These are phyloP conservation scores for Ilex aquifolium DNA, from an alignment of 257 asterid genomes.

Conservation along the genomic window DNA sequence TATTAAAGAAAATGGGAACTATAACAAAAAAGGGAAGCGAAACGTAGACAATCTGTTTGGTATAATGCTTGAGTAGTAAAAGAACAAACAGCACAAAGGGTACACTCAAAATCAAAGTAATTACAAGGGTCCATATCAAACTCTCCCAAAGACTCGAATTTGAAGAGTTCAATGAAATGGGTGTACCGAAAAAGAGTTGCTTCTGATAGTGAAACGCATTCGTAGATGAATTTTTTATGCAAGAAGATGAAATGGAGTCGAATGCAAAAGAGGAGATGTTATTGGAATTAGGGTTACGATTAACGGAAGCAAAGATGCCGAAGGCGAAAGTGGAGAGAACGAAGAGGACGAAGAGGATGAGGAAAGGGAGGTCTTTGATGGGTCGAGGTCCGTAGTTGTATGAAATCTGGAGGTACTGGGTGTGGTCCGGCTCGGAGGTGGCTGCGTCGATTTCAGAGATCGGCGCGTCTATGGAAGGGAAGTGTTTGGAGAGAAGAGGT, in stretches of 20 bases:
- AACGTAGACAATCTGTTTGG: slow-evolving; percentile 82
- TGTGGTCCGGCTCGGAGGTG: slow-evolving; percentile 42
- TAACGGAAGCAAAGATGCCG: slow-evolving; percentile 77
- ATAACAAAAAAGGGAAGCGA: slow-evolving; percentile 79
- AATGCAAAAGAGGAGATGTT: slow-evolving; percentile 47
- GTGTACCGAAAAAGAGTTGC: slow-evolving; percentile 9
- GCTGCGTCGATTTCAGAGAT: slow-evolving; percentile 37
- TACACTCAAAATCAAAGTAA: slow-evolving; percentile 54
- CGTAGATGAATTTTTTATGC: not conserved
- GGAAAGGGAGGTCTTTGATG: slow-evolving; percentile 61
- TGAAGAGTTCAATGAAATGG: slow-evolving; percentile 21
- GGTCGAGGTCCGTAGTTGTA: slow-evolving; percentile 71
- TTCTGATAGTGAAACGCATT: slow-evolving; percentile 1
- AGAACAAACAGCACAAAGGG: slow-evolving; percentile 63
- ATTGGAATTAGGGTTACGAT: slow-evolving; percentile 55
- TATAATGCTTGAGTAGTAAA: slow-evolving; percentile 63
- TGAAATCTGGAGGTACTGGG: slow-evolving; percentile 86
- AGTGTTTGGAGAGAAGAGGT: slow-evolving; percentile 46
- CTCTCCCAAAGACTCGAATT: slow-evolving; percentile 43
- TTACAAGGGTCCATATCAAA: slow-evolving; percentile 77
- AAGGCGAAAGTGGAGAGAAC: slow-evolving; percentile 63
- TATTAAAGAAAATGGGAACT: slow-evolving; percentile 62
- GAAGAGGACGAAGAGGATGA: slow-evolving; percentile 52
- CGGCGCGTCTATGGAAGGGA: slow-evolving; percentile 15
- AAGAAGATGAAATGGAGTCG: slow-evolving; percentile 44